phyloP scores from a whole-genome alignment of 2,329 filamentous ascomycete species.

The Fonsecaea pedrosoi region DNA sequence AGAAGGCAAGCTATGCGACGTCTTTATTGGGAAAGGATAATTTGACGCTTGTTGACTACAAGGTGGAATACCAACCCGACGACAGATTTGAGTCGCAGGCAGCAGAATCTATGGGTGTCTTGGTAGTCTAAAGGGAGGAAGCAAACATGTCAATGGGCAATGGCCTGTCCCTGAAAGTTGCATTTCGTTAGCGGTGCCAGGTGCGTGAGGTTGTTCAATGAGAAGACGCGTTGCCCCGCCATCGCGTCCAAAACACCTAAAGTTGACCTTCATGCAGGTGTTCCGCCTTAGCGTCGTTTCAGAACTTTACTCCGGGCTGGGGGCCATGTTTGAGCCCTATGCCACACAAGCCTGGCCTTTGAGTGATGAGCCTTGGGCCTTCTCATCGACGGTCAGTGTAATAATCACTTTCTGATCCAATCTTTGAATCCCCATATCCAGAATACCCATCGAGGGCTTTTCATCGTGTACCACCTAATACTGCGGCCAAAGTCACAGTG shows the following conservation, averaged over 20 bases:
- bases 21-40: slow-evolving; percentile 9
- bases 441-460: not conserved
- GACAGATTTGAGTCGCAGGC: not conserved
- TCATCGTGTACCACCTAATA: not conserved
- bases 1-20: not conserved
- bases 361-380: not conserved
- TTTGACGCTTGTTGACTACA: not conserved
- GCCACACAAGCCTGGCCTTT: not conserved
- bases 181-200: slow-evolving; percentile 23
- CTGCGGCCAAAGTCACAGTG: not conserved
- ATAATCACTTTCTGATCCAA: not conserved
- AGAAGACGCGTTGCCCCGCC: slow-evolving; percentile 30
- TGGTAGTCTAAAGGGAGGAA: slow-evolving; percentile 4
- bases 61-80: not conserved
- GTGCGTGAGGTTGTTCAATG: slow-evolving; percentile 16
- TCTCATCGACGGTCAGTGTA: not conserved
- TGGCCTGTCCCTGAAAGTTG: slow-evolving; percentile 16
- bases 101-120: slow-evolving; percentile 13
- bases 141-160: slow-evolving; percentile 11
- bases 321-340: slow-evolving; percentile 14
- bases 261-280: not conserved
- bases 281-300: slow-evolving; percentile 28
- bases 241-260: slow-evolving; percentile 28
- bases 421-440: not conserved
- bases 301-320: slow-evolving; percentile 7